Percentiles rank a stretch among this genome's conserved stretches.
phyloP scores from a whole-genome alignment of 2,329 filamentous ascomycete species.

The Colletotrichum falcatum region DNA sequence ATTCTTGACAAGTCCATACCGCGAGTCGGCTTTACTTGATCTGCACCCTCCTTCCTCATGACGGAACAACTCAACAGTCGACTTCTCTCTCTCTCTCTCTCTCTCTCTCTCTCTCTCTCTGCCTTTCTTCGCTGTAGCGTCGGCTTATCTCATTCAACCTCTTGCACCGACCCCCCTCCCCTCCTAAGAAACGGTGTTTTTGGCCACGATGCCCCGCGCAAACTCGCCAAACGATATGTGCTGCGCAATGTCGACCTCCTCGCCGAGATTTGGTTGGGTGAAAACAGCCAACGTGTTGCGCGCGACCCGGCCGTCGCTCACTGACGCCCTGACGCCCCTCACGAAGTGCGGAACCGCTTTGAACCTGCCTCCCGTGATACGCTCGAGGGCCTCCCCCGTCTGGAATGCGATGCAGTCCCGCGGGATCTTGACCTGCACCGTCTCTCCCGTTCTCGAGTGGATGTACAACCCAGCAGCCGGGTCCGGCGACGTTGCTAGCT shows the following conservation, averaged over 20 bases:
- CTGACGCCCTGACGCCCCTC: constrained; percentile 73
- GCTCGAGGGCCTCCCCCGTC: constrained; percentile 90
- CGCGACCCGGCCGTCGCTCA: constrained; percentile 67
- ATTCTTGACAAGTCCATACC: background rate
- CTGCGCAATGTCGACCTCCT: constrained; percentile 77
- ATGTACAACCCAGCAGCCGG: constrained; percentile 93
- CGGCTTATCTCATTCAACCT: background rate
- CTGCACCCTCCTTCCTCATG: no score
- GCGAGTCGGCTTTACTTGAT: background rate
- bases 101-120: no score
- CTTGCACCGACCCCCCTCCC: background rate
- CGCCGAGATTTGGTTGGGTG: constrained; percentile 92
- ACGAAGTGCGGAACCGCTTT: constrained; percentile 98
- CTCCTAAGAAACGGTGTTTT: constrained; percentile 65
- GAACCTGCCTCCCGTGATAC: constrained; percentile 92
- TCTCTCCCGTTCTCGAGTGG: constrained; percentile 82
- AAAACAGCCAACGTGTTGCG: constrained; percentile 95
- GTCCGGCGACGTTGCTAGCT: constrained; percentile 83
- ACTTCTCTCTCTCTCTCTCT: no score
- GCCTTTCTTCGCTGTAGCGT: background rate
- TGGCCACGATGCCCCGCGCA: constrained; percentile 71
- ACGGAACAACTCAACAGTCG: background rate
- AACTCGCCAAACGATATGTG: constrained; percentile 81
- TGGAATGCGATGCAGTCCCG: constrained; percentile 94
- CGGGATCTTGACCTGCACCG: constrained; percentile 93